phyloP scores from a whole-genome alignment of 768 basidiomycete genomes.

The Nevesoporus exiguus region DNA sequence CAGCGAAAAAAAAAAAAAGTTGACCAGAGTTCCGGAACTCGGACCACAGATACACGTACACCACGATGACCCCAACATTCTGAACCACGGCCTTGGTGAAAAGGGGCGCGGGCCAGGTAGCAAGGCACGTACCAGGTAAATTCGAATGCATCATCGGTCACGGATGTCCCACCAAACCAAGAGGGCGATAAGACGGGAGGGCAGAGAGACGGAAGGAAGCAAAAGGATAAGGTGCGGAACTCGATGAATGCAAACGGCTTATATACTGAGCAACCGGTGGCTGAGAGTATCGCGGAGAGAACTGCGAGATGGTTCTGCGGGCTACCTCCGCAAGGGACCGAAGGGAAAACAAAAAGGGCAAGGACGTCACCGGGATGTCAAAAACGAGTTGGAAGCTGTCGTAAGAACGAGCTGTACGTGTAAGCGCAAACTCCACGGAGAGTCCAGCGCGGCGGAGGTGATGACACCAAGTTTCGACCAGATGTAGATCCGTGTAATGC shows the following conservation, averaged over 20 bases:
- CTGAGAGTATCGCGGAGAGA: slow-evolving; percentile 18
- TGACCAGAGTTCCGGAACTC: not conserved
- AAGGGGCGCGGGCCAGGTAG: not conserved
- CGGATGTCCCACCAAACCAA: slow-evolving; percentile 6
- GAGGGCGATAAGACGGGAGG: not conserved
- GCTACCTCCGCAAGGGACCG: not conserved
- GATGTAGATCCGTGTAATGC: too few species aligned
- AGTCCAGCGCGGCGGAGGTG: not conserved
- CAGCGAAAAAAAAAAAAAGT: slow-evolving; percentile 8
- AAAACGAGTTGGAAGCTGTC: slow-evolving; percentile 5
- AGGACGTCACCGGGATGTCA: not conserved
- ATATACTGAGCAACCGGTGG: slow-evolving; percentile 24
- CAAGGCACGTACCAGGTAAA: slow-evolving; percentile 27
- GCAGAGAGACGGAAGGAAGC: not conserved
- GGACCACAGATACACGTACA: slow-evolving; percentile 43
- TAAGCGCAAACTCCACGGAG: not conserved
- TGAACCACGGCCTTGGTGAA: slow-evolving; percentile 15
- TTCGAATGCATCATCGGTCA: slow-evolving; percentile 20
- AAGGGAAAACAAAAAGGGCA: not conserved
- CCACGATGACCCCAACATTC: slow-evolving; percentile 85
- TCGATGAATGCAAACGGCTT: slow-evolving; percentile 5
- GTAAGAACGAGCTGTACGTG: slow-evolving; percentile 12
- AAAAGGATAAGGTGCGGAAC: not conserved
- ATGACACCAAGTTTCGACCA: not conserved
- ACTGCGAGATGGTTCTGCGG: not conserved